Base-by-base conservation (phyloP, 169 alveolate species). In the Babesia ovata region DNA sequence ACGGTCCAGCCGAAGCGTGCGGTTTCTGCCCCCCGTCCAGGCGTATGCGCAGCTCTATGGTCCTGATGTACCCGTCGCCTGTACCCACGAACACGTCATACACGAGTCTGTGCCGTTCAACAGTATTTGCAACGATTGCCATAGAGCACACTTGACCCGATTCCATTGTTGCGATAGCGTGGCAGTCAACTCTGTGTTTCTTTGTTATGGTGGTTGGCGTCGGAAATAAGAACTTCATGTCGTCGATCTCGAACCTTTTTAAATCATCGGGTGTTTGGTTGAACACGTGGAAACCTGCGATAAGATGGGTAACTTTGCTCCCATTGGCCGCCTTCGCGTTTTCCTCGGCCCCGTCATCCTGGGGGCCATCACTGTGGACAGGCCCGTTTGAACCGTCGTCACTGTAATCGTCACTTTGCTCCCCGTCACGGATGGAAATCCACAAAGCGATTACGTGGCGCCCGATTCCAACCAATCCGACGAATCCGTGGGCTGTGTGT, bases 191-290 rank as follows among this genome's bases (percentile, higher is more conserved):
- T 42, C 76, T 19, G 46, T 12, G 70, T 22, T 36, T 17, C 16
- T 0, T 8, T 12, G 62, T 65, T 45, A 44, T 21, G n/a, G 13
- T 60, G 24, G 56, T 29, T 52, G 54, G 21, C 14, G 36, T n/a
- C 28, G 86, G 86, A 61, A 61, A 61, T 1, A 49, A 39, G 50
- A 29, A 71, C 46, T 45, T 44, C 29, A 73, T 63, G 24, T 61
- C 29, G 49, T 6, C 70, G 8, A 77, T 45, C 49, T 77, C 86
- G 49, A 66, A 77, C 24, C 33, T 54, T 12, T 54, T 22, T 50
- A 77, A 16, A 33, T 63, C 59, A 22, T 59, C 63, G 22, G 14
- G 36, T 45, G n/a, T 71, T 59, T 61, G 63, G 61, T 77, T 77
- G 26, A 77, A 12, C 0, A 48, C 63, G 42, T 26, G 26, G 49